These are phyloP conservation scores for Cavenderia fasciculata DNA, from an alignment of 78 protist genomes.

Conservation along the genomic window DNA sequence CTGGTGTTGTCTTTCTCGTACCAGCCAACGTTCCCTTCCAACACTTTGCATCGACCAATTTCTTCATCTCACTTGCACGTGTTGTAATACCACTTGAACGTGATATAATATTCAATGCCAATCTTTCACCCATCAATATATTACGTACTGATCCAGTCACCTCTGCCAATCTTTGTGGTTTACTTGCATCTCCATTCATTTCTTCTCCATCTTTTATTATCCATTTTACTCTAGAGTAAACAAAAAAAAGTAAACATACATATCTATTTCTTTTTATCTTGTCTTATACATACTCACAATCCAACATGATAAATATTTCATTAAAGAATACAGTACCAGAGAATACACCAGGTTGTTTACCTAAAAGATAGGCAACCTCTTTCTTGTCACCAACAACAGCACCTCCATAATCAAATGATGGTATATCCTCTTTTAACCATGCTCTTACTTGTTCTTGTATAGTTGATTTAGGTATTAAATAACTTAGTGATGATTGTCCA, in stretches of 20 bases:
- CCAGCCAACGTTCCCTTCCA: conserved; percentile 91
- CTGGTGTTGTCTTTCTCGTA: conserved; percentile 97
- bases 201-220: conserved; percentile 79
- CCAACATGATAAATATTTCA: conserved; percentile 79
- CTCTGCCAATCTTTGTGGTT: conserved; percentile 68
- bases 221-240: conserved; percentile 75
- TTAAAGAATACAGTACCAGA: conserved; percentile 91
- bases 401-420: conserved; percentile 96
- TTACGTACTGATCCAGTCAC: conserved; percentile 87
- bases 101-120: conserved; percentile 91
- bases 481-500: too few species aligned
- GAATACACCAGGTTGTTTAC: conserved; percentile 85
- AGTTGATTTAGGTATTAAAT: conserved; percentile 30
- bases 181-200: neutral
- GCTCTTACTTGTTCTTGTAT: conserved; percentile 19
- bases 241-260: neutral
- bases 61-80: neutral
- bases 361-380: conserved; percentile 54
- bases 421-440: conserved; percentile 91
- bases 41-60: neutral
- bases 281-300: conserved; percentile 67
- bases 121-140: conserved; percentile 93
- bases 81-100: conserved; percentile 92
- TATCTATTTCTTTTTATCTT: neutral
- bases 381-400: conserved; percentile 81